A percentile compares a stretch with the other conserved stretches of the same genome.
phyloP scores from a whole-genome alignment of 192 early-diverging fungal genomes.

The Coemansia sp. region DNA sequence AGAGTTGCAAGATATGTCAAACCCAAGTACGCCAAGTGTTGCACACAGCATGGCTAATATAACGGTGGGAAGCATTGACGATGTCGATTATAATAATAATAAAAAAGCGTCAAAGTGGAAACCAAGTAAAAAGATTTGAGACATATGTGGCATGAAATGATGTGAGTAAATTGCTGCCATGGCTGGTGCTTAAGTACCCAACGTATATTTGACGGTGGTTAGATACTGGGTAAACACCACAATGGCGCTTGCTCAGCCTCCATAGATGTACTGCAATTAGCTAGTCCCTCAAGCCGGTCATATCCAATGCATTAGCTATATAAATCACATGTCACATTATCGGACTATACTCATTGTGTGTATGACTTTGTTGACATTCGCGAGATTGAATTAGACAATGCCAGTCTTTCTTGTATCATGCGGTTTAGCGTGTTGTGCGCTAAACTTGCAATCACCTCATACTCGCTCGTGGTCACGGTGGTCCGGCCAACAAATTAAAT shows the following conservation, averaged over 20 bases:
- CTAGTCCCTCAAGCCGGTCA: neutral
- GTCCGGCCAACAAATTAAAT: conserved; percentile 1
- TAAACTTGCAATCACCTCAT: neutral
- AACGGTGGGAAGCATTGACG: neutral
- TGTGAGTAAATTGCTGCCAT: neutral
- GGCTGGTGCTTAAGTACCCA: neutral
- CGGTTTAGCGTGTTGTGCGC: neutral
- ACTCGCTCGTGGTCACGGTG: neutral
- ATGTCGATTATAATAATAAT: neutral
- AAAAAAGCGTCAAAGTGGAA: neutral
- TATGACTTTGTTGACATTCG: neutral
- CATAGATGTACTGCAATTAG: neutral
- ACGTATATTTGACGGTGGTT: neutral
- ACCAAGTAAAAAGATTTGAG: neutral
- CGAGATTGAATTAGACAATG: conserved; percentile 9
- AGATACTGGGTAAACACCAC: neutral
- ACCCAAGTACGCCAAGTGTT: conserved; percentile 30
- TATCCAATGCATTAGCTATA: neutral
- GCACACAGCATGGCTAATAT: conserved; percentile 5
- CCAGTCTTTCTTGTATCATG: neutral
- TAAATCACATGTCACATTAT: neutral
- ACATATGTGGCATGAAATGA: neutral
- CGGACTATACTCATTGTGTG: neutral
- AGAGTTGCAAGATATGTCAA: conserved; percentile 55
- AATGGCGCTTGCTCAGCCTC: neutral